Evolutionary conservation across 2,329 filamentous ascomycete species (phyloP).

Genomic region (Fusarium chaquense): DNA sequence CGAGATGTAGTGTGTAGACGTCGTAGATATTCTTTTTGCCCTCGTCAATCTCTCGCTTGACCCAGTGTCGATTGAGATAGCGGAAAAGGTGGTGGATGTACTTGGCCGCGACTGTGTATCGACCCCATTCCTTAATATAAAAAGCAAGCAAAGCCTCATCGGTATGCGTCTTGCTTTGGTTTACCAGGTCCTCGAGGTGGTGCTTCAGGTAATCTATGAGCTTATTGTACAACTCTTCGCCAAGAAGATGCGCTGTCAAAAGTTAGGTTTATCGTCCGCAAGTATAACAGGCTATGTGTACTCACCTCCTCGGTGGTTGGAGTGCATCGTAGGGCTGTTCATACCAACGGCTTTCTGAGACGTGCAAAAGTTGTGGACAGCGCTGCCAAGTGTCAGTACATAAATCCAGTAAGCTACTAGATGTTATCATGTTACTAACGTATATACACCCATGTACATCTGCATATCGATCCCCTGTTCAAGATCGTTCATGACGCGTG

Average conservation of each 20-base stretch:
- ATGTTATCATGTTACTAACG: conserved; percentile 62
- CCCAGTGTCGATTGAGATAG: conserved; percentile 98
- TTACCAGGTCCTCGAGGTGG: conserved; percentile 79
- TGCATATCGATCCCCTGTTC: conserved; percentile 94
- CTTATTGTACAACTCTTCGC: conserved; percentile 95
- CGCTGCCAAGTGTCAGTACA: conserved; percentile 64
- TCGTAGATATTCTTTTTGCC: conserved; percentile 99
- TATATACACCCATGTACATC: conserved; percentile 98
- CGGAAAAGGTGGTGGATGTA: conserved; percentile 98
- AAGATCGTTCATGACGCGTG: conserved; percentile 92
- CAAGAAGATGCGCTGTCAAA: conserved; percentile 83
- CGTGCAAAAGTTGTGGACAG: conserved; percentile 99
- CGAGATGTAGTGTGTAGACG: conserved; percentile 95
- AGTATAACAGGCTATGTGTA: background rate
- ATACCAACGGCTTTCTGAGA: conserved; percentile 91
- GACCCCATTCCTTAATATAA: conserved; percentile 96
- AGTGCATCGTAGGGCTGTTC: conserved; percentile 56
- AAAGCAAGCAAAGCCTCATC: conserved; percentile 92
- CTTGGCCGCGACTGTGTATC: conserved; percentile 94
- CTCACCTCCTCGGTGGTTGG: conserved; percentile 71
- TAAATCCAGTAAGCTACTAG: background rate
- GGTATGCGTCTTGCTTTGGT: conserved; percentile 80
- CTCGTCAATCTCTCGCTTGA: conserved; percentile 98
- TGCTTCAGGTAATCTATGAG: conserved; percentile 85
- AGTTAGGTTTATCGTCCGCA: conserved; percentile 26